Base-by-base conservation (phyloP, 2,329 filamentous ascomycete species). In the Pleoardoris graminearum region DNA sequence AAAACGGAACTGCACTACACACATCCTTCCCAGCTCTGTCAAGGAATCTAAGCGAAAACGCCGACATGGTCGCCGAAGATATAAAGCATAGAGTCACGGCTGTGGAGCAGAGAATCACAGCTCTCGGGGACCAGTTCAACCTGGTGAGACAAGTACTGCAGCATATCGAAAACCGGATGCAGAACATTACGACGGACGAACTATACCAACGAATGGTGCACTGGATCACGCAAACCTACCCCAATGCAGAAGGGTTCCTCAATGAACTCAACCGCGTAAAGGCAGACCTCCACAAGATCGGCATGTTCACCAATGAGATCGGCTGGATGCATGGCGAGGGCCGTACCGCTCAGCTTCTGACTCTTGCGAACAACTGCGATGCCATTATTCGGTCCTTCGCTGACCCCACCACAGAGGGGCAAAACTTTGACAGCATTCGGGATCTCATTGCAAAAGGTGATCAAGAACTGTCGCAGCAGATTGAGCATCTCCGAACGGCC, bases 201-300 rank as follows among this genome's bases (percentile, higher is more conserved):
- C 3, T 62, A 7, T 36, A 53, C 38, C 55, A 57, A 17, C 29
- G 51, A 23, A 62, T 62, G 48, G 55, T 61, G n/a, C 41, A 62
- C 23, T 49, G 45, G 37, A 29, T 62, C 11, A 47, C 43, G 21
- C 33, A 47, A 30, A 54, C 32, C 21, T 62, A 62, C 33, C 59
- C 57, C 10, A 45, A 49, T 25, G 48, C 53, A 5, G 22, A 17
- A 7, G 32, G 41, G 17, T 35, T 54, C 12, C 17, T 51, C 22
- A 33, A 29, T 19, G 22, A 39, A 10, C 23, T 51, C 17, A 25
- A 16, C 8, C n/a, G 4, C 19, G 1, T 50, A 1, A 3, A 27
- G 10, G 22, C 1, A 3, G 1, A 12, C 10, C 4, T 33, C 12
- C 14, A 41, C 25, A 25, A 12, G 3, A 36, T 36, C 19, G 43